Base-by-base conservation (phyloP, 768 basidiomycete species). In the Pisolithus marmoratus region DNA sequence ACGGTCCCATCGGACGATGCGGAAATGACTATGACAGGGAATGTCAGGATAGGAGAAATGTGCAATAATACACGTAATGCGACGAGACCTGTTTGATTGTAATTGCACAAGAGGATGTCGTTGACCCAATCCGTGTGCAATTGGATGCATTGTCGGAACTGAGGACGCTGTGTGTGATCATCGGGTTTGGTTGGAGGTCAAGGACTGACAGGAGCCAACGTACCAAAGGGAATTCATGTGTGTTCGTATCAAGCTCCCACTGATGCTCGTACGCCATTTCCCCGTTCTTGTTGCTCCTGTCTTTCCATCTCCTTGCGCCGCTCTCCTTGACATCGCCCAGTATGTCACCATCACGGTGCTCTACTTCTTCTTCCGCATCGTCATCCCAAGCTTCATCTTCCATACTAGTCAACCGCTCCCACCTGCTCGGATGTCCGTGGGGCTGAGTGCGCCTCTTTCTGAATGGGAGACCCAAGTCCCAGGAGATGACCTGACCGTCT, bases 101-200 rank as follows among this genome's bases (percentile, higher is more conserved):
- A 77, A 63, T 97, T 94, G 71, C 90, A 94, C 17, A 99, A 77
- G 3, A 93, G 63, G 44, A 98, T 81, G 60, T 98, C 95, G 63
- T 96, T 99, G 34, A 98, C 82, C 95, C 95, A 99, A 69, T 97
- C 94, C 1, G 84, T 85, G 65, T 97, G 94, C 5, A 82, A 79
- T 64, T 97, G 94, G 8, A 85, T 84, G 52, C 84, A 87, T 66
- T 97, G 94, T 27, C 95, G 80, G 64, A 96, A 97, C 20, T 77
- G 74, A 24, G 83, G 77, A 23, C 70, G 67, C 80, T 83, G 56
- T 52, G 53, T 38, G 56, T 54, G 34, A 15, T 34, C 34, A 34
- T 14, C 54, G 45, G 46, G 48, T 60, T 54, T 29, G 54, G 43
- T 53, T 26, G 40, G 40, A 46, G 31, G 27, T 38, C 29, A 49